These are phyloP conservation scores for Aciculosporium take DNA, from an alignment of 2,329 filamentous ascomycete species.

Conservation along the genomic window DNA sequence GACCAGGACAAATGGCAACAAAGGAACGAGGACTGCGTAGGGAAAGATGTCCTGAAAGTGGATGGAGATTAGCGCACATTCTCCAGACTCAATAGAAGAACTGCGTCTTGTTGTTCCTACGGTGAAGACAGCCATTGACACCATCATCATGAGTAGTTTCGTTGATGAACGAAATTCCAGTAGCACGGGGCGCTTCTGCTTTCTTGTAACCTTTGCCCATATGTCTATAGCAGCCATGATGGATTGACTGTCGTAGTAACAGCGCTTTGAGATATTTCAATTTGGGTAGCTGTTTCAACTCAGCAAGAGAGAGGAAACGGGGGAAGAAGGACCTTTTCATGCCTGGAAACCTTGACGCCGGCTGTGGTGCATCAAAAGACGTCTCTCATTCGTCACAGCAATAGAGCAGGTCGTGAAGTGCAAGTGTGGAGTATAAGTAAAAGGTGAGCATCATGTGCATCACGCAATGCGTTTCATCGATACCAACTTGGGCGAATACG, in stretches of 20 bases:
- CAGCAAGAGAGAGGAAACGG: not conserved
- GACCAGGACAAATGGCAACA: conserved; percentile 19
- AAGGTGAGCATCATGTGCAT: no score
- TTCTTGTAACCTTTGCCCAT: conserved; percentile 7
- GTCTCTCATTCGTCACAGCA: no score
- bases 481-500: no score
- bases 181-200: conserved; percentile 14
- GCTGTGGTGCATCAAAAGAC: no score
- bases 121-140: conserved; percentile 21
- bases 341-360: not conserved
- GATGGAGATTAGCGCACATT: not conserved
- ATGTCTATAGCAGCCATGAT: conserved; percentile 9
- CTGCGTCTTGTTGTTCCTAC: conserved; percentile 8
- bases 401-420: not conserved
- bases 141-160: conserved; percentile 18
- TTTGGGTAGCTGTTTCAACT: not conserved
- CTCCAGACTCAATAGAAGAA: not conserved
- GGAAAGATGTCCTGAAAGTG: conserved; percentile 20
- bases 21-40: conserved; percentile 21
- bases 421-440: no score
- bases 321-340: not conserved
- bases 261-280: not conserved
- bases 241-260: conserved; percentile 2
- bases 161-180: conserved; percentile 19
- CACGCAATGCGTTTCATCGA: no score